Percentiles rank a stretch among this genome's conserved stretches.
These are phyloP conservation scores for Amphibolis antarctica DNA, from an alignment of 106 monocot genomes.

Conservation along the genomic window DNA sequence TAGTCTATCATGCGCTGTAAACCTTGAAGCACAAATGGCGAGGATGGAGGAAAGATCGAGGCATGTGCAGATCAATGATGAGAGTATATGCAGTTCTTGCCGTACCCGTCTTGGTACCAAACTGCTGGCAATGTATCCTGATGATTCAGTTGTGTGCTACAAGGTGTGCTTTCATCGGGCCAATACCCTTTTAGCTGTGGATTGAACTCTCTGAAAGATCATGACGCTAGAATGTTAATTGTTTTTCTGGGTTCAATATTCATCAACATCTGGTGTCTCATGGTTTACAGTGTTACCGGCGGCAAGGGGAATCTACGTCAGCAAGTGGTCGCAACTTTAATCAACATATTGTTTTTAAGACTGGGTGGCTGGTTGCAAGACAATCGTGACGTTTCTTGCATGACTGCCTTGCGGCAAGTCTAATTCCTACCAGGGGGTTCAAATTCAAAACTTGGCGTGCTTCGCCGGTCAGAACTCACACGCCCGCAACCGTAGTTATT, in stretches of 20 bases:
- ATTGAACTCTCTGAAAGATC: neutral
- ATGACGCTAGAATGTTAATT: neutral
- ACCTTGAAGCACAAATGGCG: conserved; percentile 54
- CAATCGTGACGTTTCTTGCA: neutral
- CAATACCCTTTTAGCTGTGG: neutral
- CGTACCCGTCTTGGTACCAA: conserved; percentile 89
- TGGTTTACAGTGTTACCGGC: conserved; percentile 64
- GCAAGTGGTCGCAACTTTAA: conserved; percentile 49
- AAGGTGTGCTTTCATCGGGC: conserved; percentile 39
- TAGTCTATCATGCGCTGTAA: conserved; percentile 58
- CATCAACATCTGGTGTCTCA: neutral
- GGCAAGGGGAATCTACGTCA: conserved; percentile 70
- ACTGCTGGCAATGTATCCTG: conserved; percentile 96
- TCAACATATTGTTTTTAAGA: conserved; percentile 52
- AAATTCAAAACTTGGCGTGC: no score
- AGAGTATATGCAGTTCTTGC: conserved; percentile 81
- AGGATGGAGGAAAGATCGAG: conserved; percentile 94
- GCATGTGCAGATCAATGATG: conserved; percentile 81
- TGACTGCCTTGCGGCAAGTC: no score
- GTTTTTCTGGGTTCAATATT: neutral
- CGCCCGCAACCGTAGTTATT: no score
- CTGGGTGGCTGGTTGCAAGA: conserved; percentile 90
- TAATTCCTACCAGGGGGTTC: no score
- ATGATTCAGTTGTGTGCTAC: conserved; percentile 92
- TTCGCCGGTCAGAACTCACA: no score